Evolutionary conservation across 202 grass and related monocot species (phyloP).

Genomic region (Cymbopogon flexuosus): DNA sequence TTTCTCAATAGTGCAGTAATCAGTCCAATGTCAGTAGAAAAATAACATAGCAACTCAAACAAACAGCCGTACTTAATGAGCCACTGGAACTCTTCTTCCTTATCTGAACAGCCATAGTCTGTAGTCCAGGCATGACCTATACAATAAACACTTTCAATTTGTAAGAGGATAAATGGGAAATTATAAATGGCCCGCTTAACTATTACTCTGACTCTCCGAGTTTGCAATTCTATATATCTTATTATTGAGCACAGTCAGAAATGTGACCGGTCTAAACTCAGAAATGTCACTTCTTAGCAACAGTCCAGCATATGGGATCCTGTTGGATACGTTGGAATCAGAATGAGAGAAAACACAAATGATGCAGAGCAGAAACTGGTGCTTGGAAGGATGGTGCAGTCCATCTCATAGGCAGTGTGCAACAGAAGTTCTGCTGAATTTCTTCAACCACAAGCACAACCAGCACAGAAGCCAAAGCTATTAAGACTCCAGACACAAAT

Average conservation of each 20-base stretch:
- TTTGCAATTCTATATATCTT: neutral
- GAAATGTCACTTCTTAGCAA: neutral
- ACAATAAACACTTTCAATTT: constrained; percentile 13
- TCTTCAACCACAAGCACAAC: neutral
- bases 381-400: neutral
- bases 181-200: neutral
- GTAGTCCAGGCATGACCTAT: constrained; percentile 94
- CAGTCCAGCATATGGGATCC: neutral
- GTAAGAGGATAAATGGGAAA: neutral
- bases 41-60: neutral
- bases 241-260: neutral
- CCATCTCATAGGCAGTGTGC: neutral
- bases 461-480: neutral
- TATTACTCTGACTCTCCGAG: neutral
- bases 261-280: neutral
- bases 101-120: constrained; percentile 81
- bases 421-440: neutral
- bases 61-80: constrained; percentile 70
- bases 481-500: neutral
- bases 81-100: constrained; percentile 82
- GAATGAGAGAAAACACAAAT: neutral
- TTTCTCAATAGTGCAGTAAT: neutral
- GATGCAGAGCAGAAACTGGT: neutral
- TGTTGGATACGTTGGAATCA: neutral
- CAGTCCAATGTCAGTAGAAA: neutral